Evolutionary conservation across 768 basidiomycete species (phyloP).

Genomic region (Boletus fagicola): DNA sequence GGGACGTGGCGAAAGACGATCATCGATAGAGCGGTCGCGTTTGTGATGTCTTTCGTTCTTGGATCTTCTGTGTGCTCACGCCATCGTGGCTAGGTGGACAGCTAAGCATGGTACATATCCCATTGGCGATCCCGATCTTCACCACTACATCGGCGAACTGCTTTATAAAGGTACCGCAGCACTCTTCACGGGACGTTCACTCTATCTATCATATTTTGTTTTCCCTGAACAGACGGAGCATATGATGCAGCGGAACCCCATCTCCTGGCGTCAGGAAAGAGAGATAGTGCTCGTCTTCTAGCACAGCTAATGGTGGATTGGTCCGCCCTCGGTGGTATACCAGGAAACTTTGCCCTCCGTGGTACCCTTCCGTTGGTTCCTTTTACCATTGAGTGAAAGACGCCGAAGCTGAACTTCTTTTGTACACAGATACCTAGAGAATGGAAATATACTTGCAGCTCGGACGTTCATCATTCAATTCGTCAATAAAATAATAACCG

Average conservation of each 20-base stretch:
- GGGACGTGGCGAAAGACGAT: slow-evolving; percentile 91
- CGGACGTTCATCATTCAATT: slow-evolving; percentile 89
- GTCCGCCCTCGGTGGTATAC: slow-evolving; percentile 49
- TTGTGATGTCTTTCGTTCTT: slow-evolving; percentile 31
- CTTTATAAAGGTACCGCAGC: slow-evolving; percentile 68
- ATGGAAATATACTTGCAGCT: slow-evolving; percentile 90
- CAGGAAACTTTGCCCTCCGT: slow-evolving; percentile 79
- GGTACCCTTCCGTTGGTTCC: slow-evolving; percentile 73
- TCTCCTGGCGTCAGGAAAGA: slow-evolving; percentile 80
- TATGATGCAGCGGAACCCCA: slow-evolving; percentile 79
- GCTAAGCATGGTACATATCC: slow-evolving; percentile 74
- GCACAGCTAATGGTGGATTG: slow-evolving; percentile 88
- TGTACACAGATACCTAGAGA: slow-evolving; percentile 62
- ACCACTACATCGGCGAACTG: slow-evolving; percentile 87
- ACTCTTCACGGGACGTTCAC: neutral
- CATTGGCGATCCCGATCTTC: slow-evolving; percentile 83
- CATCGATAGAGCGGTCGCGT: slow-evolving; percentile 83
- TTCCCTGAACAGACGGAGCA: slow-evolving; percentile 54
- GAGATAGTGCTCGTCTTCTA: slow-evolving; percentile 83
- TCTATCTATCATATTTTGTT: neutral
- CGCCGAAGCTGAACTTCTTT: slow-evolving; percentile 6
- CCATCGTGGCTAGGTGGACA: slow-evolving; percentile 66
- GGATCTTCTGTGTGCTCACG: slow-evolving; percentile 19
- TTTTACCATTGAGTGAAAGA: neutral
- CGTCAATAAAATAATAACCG: slow-evolving; percentile 56